phyloP scores from a whole-genome alignment of 108 stramenopile species.

The Pseudonitzschia delicatissima region DNA sequence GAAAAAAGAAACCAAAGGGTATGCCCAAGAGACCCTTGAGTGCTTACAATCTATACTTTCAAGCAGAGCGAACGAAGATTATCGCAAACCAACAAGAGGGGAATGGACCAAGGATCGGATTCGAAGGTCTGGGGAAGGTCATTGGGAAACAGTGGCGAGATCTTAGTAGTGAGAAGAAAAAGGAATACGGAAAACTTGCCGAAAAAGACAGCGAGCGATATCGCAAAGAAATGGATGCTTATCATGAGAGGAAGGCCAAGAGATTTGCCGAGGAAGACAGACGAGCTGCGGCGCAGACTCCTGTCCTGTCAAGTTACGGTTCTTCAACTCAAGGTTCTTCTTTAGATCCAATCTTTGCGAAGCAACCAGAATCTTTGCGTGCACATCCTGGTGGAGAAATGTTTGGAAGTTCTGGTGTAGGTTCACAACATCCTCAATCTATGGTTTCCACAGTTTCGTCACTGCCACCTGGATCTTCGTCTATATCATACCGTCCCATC shows the following conservation, averaged over 20 bases:
- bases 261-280: slow-evolving; percentile 21
- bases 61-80: slow-evolving; percentile 23
- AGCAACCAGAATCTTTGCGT: background rate
- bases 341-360: background rate
- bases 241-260: slow-evolving; percentile 30
- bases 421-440: slow-evolving; percentile 1
- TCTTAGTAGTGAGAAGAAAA: slow-evolving; percentile 31
- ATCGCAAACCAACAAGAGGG: slow-evolving; percentile 13
- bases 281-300: background rate
- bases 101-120: slow-evolving; percentile 23
- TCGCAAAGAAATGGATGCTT: slow-evolving; percentile 53
- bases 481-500: slow-evolving; percentile 1
- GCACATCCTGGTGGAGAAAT: background rate
- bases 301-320: background rate
- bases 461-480: background rate
- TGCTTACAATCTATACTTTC: slow-evolving; percentile 40
- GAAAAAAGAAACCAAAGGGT: slow-evolving; percentile 24
- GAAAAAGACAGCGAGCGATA: slow-evolving; percentile 52
- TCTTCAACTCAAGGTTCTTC: background rate
- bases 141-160: slow-evolving; percentile 44
- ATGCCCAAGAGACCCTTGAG: slow-evolving; percentile 39
- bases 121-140: slow-evolving; percentile 42
- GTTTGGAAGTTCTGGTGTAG: background rate
- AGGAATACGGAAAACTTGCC: slow-evolving; percentile 39
- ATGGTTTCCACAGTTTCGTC: slow-evolving; percentile 2